phyloP scores from a whole-genome alignment of 2,329 filamentous ascomycete genomes.

The Fusarium palustre region DNA sequence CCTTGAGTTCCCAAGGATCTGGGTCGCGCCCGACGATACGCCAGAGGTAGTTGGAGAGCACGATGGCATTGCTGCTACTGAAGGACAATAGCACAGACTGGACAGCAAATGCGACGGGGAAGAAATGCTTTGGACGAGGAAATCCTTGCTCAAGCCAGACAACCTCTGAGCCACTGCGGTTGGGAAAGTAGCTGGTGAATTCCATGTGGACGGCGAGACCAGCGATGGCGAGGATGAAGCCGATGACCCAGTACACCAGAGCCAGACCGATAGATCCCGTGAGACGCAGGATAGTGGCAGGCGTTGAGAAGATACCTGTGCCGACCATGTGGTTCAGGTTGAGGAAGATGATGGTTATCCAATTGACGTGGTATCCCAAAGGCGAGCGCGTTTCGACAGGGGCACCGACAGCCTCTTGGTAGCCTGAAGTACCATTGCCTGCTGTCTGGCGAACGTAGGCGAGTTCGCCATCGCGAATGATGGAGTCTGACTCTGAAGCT shows the following conservation, averaged over 20 bases:
- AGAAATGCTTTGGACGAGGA: constrained; percentile 71
- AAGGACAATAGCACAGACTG: constrained; percentile 74
- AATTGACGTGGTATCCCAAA: constrained; percentile 68
- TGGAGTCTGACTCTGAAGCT: background rate
- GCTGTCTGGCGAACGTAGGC: constrained; percentile 48
- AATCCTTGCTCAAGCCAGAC: constrained; percentile 77
- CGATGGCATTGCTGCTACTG: constrained; percentile 72
- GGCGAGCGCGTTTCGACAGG: constrained; percentile 70
- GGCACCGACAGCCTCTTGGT: constrained; percentile 71
- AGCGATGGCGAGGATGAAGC: constrained; percentile 67
- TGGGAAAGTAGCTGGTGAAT: constrained; percentile 73
- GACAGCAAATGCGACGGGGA: constrained; percentile 73
- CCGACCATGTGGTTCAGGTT: constrained; percentile 74
- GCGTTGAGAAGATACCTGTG: constrained; percentile 73
- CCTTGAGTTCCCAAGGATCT: constrained; percentile 73
- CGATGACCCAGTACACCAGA: constrained; percentile 74
- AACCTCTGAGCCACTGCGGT: constrained; percentile 72
- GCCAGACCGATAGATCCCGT: constrained; percentile 72
- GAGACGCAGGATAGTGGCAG: constrained; percentile 63
- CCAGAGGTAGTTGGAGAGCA: constrained; percentile 73
- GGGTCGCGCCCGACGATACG: constrained; percentile 63
- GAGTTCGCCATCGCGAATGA: constrained; percentile 39
- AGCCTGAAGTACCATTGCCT: constrained; percentile 62
- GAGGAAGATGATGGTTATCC: constrained; percentile 67
- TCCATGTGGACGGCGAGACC: constrained; percentile 72